Percentiles rank a stretch among this genome's conserved stretches.
Evolutionary conservation across 2,329 filamentous ascomycete species (phyloP).

Genomic region (Aureobasidium sp.): DNA sequence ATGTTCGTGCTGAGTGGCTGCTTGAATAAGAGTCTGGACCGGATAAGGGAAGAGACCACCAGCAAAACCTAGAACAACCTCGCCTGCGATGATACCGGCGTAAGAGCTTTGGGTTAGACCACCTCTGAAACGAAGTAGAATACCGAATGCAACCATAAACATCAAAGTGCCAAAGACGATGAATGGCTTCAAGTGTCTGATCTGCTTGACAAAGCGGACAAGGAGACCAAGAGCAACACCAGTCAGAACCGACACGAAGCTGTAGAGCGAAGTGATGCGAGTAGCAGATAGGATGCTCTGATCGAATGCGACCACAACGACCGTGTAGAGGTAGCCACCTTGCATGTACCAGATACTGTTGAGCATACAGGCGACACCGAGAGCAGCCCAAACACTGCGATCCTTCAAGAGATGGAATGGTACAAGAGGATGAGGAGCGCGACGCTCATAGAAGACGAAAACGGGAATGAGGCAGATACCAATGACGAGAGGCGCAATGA

Average conservation of each 20-base stretch:
- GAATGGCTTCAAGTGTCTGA: conserved; percentile 28
- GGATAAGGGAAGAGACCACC: conserved; percentile 26
- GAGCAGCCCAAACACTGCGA: conserved; percentile 56
- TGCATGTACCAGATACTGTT: conserved; percentile 58
- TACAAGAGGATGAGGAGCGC: conserved; percentile 34
- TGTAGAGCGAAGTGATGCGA: conserved; percentile 55
- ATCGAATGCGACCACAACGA: conserved; percentile 55
- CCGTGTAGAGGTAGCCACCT: conserved; percentile 57
- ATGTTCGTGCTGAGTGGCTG: conserved; percentile 39
- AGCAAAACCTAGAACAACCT: conserved; percentile 32
- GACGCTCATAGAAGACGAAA: conserved; percentile 36
- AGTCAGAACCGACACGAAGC: conserved; percentile 50
- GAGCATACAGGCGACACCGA: conserved; percentile 52
- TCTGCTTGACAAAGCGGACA: conserved; percentile 19
- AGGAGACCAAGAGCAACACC: conserved; percentile 44
- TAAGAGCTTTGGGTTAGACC: conserved; percentile 28
- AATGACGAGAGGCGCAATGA: conserved; percentile 37
- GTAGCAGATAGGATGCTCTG: conserved; percentile 52
- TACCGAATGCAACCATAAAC: conserved; percentile 24
- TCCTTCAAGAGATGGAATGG: conserved; percentile 51
- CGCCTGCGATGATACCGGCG: conserved; percentile 42
- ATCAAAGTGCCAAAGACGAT: conserved; percentile 28
- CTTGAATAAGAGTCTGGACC: conserved; percentile 31
- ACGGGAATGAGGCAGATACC: conserved; percentile 31
- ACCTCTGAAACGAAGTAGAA: conserved; percentile 33